Percentiles rank a stretch among this genome's conserved stretches.
Evolutionary conservation across 352 stramenopile genomes (phyloP).

Genomic region (Aphanomyces cochlioides): DNA sequence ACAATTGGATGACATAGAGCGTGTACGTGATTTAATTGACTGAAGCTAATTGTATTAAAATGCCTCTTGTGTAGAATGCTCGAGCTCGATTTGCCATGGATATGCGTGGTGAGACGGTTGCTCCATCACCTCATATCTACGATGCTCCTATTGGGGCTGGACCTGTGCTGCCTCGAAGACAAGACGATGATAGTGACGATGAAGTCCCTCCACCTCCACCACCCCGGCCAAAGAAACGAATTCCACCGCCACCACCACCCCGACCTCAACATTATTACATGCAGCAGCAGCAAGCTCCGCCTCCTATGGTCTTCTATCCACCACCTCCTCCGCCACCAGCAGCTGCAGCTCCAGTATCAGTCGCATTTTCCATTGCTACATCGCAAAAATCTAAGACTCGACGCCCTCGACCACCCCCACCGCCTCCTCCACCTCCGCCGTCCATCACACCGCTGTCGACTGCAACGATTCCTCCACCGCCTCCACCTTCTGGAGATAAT

Average conservation of each 20-base stretch:
- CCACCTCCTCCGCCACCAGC: neutral
- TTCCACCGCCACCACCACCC: neutral
- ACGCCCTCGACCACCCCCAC: conserved; percentile 39
- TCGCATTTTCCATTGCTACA: neutral
- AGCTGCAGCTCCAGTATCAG: conserved; percentile 1
- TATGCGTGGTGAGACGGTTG: conserved; percentile 38
- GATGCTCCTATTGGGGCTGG: conserved; percentile 10
- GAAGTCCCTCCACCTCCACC: conserved; percentile 37
- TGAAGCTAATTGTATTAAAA: too few species aligned
- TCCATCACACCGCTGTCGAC: neutral
- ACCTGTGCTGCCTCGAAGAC: conserved; percentile 5
- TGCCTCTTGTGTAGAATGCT: conserved; percentile 32
- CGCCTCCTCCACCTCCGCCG: conserved; percentile 8
- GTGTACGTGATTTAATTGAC: conserved; percentile 30
- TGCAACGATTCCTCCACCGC: neutral
- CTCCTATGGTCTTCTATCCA: neutral
- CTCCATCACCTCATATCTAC: conserved; percentile 19
- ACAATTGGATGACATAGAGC: conserved; percentile 71
- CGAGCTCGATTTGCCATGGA: conserved; percentile 58
- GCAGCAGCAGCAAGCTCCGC: neutral
- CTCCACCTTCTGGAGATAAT: neutral
- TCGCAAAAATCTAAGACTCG: neutral
- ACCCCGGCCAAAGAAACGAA: conserved; percentile 32
- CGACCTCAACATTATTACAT: neutral
- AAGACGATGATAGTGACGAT: neutral